Percentiles rank a stretch among this genome's conserved stretches.
These are phyloP conservation scores for Globisporangium carolinianum DNA, from an alignment of 352 stramenopile genomes.

Conservation along the genomic window DNA sequence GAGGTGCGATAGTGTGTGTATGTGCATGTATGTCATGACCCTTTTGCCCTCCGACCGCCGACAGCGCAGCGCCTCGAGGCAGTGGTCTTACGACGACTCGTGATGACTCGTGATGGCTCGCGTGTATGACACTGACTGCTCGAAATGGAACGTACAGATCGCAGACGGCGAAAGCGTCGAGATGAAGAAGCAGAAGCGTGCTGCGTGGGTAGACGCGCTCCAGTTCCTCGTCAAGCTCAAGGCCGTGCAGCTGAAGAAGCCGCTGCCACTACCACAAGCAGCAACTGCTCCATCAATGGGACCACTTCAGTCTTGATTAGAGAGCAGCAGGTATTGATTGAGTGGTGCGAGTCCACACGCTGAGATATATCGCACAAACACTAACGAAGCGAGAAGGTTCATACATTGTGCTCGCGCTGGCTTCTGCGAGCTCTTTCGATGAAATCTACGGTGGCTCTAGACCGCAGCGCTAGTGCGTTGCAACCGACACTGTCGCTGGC, in stretches of 20 bases:
- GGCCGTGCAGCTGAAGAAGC: conserved; percentile 22
- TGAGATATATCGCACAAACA: too few relatives aligned
- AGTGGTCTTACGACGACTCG: too few relatives aligned
- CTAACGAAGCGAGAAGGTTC: neutral
- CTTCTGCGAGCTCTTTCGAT: too few relatives aligned
- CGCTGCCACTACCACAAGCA: neutral
- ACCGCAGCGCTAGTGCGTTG: neutral
- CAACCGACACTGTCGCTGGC: neutral
- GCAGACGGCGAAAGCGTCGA: conserved; percentile 54
- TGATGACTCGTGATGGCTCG: too few relatives aligned
- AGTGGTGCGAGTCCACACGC: too few relatives aligned
- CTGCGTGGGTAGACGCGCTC: conserved; percentile 62
- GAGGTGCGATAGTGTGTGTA: conserved; percentile 26
- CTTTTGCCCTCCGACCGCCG: too few relatives aligned
- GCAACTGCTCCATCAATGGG: neutral
- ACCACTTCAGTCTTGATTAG: neutral
- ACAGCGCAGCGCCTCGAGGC: too few relatives aligned
- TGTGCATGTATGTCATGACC: too few relatives aligned
- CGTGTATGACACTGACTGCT: too few relatives aligned
- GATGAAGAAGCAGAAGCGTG: conserved; percentile 50
- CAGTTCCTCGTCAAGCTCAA: conserved; percentile 73
- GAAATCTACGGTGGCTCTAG: neutral
- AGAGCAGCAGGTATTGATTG: too few relatives aligned
- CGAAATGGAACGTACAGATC: conserved; percentile 21
- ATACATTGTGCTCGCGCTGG: neutral